Evolutionary conservation across 257 asterid genomes (phyloP).

Genomic region (Solanum verrucosum): DNA sequence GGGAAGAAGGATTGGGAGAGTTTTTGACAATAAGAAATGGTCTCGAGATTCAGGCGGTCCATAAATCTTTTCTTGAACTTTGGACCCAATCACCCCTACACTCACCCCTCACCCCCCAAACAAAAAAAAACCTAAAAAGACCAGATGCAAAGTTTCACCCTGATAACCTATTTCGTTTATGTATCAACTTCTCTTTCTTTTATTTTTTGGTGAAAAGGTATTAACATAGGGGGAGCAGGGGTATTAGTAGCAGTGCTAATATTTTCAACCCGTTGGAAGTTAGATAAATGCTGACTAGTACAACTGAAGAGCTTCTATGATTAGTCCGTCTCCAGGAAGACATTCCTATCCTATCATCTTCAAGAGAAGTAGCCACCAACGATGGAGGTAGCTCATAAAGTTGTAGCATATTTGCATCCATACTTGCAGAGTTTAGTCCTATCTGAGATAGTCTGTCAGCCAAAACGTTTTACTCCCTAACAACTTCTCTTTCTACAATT

Average conservation of each 20-base stretch:
- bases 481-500: neutral
- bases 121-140: neutral
- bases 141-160: neutral
- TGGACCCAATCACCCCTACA: neutral
- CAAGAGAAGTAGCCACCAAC: neutral
- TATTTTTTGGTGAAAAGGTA: neutral
- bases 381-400: neutral
- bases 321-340: neutral
- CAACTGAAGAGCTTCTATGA: neutral
- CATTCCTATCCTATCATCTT: neutral
- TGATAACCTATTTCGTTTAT: neutral
- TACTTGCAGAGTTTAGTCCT: neutral
- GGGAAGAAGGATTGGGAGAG: neutral
- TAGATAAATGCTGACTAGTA: neutral
- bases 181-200: neutral
- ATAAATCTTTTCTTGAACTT: neutral
- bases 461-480: neutral
- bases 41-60: neutral
- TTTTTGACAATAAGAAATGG: neutral
- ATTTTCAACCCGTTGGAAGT: neutral
- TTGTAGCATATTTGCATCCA: neutral
- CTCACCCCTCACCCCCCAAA: neutral
- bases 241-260: neutral
- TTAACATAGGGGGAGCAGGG: neutral
- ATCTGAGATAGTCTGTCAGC: neutral